These are phyloP conservation scores for Albifimbria verrucaria DNA, from an alignment of 2,329 filamentous ascomycete species.

Conservation along the genomic window DNA sequence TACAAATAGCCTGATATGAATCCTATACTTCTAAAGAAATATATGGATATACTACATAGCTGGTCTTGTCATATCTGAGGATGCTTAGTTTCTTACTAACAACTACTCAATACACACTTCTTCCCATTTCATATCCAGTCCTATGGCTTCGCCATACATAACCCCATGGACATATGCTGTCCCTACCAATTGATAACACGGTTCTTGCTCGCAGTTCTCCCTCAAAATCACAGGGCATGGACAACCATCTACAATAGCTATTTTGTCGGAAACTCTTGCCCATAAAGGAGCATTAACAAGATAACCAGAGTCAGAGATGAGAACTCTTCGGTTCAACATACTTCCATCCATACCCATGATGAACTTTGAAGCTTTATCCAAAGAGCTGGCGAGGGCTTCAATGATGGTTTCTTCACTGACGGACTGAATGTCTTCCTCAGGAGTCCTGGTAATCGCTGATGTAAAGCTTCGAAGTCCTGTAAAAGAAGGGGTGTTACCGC, in stretches of 20 bases:
- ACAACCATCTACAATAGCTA: neutral
- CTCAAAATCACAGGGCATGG: slow-evolving; percentile 1
- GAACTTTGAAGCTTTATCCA: neutral
- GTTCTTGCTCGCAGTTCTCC: neutral
- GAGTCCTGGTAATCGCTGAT: neutral
- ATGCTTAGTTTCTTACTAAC: too few relatives aligned
- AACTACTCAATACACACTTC: neutral
- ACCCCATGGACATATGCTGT: neutral
- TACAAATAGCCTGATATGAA: too few relatives aligned
- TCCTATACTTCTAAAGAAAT: too few relatives aligned
- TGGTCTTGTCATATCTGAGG: neutral
- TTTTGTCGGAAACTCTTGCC: neutral
- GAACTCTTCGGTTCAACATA: slow-evolving; percentile 3
- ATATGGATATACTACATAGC: too few relatives aligned
- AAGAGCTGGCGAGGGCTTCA: neutral
- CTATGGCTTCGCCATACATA: neutral
- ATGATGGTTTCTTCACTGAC: neutral
- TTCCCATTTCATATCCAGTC: slow-evolving; percentile 11
- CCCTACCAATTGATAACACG: neutral
- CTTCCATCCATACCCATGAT: slow-evolving; percentile 1
- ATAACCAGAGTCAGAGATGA: neutral
- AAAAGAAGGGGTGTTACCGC: neutral
- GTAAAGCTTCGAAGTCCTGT: neutral
- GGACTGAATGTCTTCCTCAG: neutral
- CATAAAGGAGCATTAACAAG: slow-evolving; percentile 2